Evolutionary conservation across 306 rosid genomes (phyloP).

Genomic region (Fragaria nilgerrensis): DNA sequence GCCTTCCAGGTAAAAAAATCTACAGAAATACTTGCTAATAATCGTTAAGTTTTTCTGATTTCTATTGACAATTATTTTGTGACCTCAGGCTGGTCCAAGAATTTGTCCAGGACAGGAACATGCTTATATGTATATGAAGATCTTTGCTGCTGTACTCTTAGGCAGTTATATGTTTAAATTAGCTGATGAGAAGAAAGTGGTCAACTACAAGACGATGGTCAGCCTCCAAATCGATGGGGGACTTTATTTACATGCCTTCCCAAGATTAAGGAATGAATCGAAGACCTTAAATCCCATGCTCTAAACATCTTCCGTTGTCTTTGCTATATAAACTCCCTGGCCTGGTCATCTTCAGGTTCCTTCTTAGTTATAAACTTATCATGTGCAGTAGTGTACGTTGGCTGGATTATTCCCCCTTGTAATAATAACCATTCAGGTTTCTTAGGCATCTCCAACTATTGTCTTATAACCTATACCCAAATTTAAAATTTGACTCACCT

Average conservation of each 20-base stretch:
- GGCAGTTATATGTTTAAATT: constrained; percentile 15
- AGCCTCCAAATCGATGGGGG: constrained; percentile 24
- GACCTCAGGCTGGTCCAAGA: constrained; percentile 11
- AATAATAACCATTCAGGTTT: neutral
- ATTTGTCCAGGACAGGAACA: constrained; percentile 4
- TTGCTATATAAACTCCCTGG: neutral
- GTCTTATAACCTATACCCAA: no score
- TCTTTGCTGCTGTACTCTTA: constrained; percentile 4
- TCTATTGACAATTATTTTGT: neutral
- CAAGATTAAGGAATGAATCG: constrained; percentile 13
- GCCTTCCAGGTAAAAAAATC: constrained; percentile 27
- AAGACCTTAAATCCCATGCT: neutral
- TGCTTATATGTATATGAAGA: constrained; percentile 9
- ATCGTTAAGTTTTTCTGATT: neutral
- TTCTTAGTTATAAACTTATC: no score
- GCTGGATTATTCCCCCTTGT: neutral
- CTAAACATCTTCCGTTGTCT: neutral
- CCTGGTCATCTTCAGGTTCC: neutral
- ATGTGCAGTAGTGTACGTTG: neutral
- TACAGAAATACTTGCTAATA: neutral
- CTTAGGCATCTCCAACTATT: no score
- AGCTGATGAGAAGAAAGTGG: constrained; percentile 7
- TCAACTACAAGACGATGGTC: constrained; percentile 12
- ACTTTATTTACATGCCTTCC: neutral
- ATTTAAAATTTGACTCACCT: no score